Conservation (phyloP, 768 basidiomycete species). For the Boletus pseudopeckii region DNA sequence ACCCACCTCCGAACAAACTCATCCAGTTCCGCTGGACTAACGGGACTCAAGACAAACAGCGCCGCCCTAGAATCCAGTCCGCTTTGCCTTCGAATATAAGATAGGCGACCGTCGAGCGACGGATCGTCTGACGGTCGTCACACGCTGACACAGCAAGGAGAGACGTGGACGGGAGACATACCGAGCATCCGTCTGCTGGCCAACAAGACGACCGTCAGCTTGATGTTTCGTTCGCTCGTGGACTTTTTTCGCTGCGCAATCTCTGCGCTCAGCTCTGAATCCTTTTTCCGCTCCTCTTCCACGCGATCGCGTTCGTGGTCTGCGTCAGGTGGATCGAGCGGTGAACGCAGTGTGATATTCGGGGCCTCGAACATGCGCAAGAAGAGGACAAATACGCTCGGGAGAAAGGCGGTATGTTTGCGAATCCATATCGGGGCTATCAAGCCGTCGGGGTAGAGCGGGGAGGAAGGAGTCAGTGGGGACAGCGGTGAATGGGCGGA, state of each 20-base stretch:
- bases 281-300: conserved; percentile 67
- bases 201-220: conserved; percentile 90
- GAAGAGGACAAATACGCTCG: conserved; percentile 92
- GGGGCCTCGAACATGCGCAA: conserved; percentile 74
- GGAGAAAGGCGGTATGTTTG: conserved; percentile 89
- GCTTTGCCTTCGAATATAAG: conserved; percentile 83
- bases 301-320: conserved; percentile 56
- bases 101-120: conserved; percentile 75
- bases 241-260: conserved; percentile 76
- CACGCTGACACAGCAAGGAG: not conserved
- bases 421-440: conserved; percentile 98
- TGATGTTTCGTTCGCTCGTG: conserved; percentile 83
- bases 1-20: conserved; percentile 83
- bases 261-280: conserved; percentile 75
- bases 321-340: conserved; percentile 50
- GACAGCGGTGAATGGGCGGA: conserved; percentile 88
- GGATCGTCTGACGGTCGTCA: conserved; percentile 64
- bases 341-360: conserved; percentile 42
- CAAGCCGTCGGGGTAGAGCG: conserved; percentile 90
- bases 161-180: conserved; percentile 33
- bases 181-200: conserved; percentile 87
- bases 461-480: conserved; percentile 83
- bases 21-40: conserved; percentile 75
- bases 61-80: conserved; percentile 89
- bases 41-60: conserved; percentile 92